phyloP scores from a whole-genome alignment of 1,139 yeast species.

The Hanseniaspora gamundiae region DNA sequence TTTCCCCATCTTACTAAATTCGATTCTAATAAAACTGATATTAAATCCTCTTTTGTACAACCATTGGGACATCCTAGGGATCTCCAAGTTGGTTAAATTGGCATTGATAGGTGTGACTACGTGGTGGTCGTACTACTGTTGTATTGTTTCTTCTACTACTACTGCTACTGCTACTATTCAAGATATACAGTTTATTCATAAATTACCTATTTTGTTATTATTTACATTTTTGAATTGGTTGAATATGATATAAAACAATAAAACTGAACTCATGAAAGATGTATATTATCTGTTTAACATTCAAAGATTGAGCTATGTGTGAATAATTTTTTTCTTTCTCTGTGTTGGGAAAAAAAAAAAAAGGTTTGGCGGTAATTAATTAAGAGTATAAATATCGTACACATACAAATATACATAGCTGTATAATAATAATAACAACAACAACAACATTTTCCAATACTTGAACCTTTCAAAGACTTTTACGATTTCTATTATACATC shows the following conservation, averaged over 20 bases:
- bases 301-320: too few relatives aligned
- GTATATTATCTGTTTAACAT: too few relatives aligned
- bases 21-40: slow-evolving; percentile 2
- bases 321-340: not conserved
- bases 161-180: not conserved
- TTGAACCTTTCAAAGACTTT: too few relatives aligned
- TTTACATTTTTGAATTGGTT: slow-evolving; percentile 7
- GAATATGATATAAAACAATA: not conserved
- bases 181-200: slow-evolving; percentile 1
- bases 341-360: too few relatives aligned
- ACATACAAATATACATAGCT: too few relatives aligned
- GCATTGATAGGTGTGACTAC: not conserved
- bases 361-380: too few relatives aligned
- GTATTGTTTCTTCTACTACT: slow-evolving; percentile 2
- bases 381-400: too few relatives aligned
- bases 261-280: too few relatives aligned
- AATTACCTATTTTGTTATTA: slow-evolving; percentile 5
- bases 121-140: slow-evolving; percentile 6
- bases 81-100: slow-evolving; percentile 1
- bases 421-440: too few relatives aligned
- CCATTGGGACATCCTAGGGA: not conserved
- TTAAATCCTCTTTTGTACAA: slow-evolving; percentile 5
- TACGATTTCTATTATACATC: too few relatives aligned
- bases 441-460: too few relatives aligned
- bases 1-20: slow-evolving; percentile 3